Evolutionary conservation across 2,329 filamentous ascomycete genomes (phyloP).

Genomic region (Xylaria sp.): DNA sequence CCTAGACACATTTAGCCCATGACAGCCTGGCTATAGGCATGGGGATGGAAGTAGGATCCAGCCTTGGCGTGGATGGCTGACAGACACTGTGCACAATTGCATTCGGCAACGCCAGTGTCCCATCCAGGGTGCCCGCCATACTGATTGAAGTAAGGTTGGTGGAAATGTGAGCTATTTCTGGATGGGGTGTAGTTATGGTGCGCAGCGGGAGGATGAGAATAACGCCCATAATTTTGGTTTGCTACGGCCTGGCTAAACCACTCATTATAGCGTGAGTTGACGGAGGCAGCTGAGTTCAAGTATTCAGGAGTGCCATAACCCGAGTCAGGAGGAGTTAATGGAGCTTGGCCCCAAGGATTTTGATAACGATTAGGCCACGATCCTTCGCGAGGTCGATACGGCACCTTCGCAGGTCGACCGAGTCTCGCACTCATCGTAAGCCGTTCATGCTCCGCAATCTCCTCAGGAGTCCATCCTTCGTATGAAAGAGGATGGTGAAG

Average conservation of each 20-base stretch:
- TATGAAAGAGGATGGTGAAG: slow-evolving; percentile 53
- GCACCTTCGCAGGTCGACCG: slow-evolving; percentile 41
- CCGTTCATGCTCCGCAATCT: slow-evolving; percentile 65
- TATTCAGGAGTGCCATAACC: slow-evolving; percentile 72
- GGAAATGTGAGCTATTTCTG: slow-evolving; percentile 55
- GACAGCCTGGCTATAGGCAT: slow-evolving; percentile 65
- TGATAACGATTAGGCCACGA: slow-evolving; percentile 57
- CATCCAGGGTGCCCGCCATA: slow-evolving; percentile 62
- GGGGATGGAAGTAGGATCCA: slow-evolving; percentile 60
- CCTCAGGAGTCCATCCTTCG: slow-evolving; percentile 63
- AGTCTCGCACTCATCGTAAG: slow-evolving; percentile 57
- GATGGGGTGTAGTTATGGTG: slow-evolving; percentile 53
- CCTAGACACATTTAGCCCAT: slow-evolving; percentile 55
- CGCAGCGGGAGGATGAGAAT: slow-evolving; percentile 57
- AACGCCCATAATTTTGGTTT: slow-evolving; percentile 50
- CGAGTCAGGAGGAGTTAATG: slow-evolving; percentile 69
- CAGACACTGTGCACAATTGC: slow-evolving; percentile 60
- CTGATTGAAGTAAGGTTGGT: slow-evolving; percentile 59
- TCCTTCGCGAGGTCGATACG: slow-evolving; percentile 59
- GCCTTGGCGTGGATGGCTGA: slow-evolving; percentile 57
- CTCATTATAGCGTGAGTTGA: slow-evolving; percentile 67
- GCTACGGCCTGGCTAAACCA: slow-evolving; percentile 61
- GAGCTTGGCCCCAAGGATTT: slow-evolving; percentile 55
- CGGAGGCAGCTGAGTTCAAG: slow-evolving; percentile 64
- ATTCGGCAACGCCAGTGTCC: slow-evolving; percentile 63